Evolutionary conservation across 148 eudicot species (phyloP).

Genomic region (Fallopia convolvulus): DNA sequence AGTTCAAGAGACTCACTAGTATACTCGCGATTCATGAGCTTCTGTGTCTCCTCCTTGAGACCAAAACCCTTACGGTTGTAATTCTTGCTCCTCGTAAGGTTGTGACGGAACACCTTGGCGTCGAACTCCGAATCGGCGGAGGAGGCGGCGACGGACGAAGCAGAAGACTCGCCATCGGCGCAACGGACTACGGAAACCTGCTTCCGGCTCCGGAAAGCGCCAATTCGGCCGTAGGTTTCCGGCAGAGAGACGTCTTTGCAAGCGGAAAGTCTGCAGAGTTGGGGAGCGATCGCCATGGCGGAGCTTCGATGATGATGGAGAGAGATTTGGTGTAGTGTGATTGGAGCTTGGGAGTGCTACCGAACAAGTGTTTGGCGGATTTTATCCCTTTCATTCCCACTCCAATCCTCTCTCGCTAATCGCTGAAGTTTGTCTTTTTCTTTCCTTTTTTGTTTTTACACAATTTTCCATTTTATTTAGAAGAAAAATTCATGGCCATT

Average conservation of each 20-base stretch:
- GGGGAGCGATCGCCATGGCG: conserved; percentile 66
- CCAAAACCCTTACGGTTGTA: conserved; percentile 92
- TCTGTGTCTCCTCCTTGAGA: conserved; percentile 59
- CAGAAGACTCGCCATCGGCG: conserved; percentile 39
- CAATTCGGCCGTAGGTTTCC: conserved; percentile 21
- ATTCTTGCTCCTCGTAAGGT: conserved; percentile 82
- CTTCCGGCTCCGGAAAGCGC: conserved; percentile 26
- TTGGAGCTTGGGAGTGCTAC: neutral
- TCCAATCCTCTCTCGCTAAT: conserved; percentile 4
- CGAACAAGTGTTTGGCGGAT: neutral
- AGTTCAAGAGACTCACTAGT: conserved; percentile 41
- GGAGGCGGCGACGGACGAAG: conserved; percentile 19
- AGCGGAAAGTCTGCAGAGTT: conserved; percentile 34
- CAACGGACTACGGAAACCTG: conserved; percentile 50
- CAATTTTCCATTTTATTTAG: neutral
- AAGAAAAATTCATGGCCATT: too few species aligned
- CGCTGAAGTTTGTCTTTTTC: conserved; percentile 2
- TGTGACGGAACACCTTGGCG: conserved; percentile 72
- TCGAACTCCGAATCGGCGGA: conserved; percentile 48
- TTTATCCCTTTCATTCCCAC: neutral
- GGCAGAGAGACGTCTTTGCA: conserved; percentile 33
- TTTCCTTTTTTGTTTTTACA: neutral
- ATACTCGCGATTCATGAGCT: conserved; percentile 81
- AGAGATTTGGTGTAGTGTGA: conserved; percentile 4
- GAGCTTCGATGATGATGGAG: conserved; percentile 1